These are phyloP conservation scores for Plasmodium relictum DNA, from an alignment of 169 alveolate species.

Conservation along the genomic window DNA sequence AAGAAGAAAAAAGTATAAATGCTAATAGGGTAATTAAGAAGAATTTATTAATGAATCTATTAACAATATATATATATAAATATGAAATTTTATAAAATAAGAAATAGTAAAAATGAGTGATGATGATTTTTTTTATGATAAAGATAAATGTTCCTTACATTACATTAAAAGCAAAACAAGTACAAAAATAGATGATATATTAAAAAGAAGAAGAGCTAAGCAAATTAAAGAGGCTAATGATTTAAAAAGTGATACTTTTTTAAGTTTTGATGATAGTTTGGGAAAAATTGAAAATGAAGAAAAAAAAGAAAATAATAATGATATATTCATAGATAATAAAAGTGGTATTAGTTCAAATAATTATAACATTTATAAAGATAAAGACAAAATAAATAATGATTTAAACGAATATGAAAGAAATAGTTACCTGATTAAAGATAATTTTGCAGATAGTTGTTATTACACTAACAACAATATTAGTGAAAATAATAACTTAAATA, in stretches of 20 bases:
- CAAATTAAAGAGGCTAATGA: constrained; percentile 6
- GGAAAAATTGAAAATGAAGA: not conserved
- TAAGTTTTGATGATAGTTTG: constrained; percentile 4
- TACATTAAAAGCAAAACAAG: constrained; percentile 70
- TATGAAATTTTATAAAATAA: not conserved
- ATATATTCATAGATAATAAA: not conserved
- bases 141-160: constrained; percentile 39
- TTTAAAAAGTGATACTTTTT: constrained; percentile 1
- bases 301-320: not conserved
- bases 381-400: too few species aligned
- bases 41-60: not conserved
- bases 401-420: too few species aligned
- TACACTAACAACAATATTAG: not conserved
- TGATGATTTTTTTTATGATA: constrained; percentile 72
- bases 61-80: not conserved
- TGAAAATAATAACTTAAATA: constrained; percentile 3
- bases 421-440: too few species aligned
- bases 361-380: too few species aligned
- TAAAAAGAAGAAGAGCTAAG: constrained; percentile 59
- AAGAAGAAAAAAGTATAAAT: too few species aligned
- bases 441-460: too few species aligned
- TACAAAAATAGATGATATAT: constrained; percentile 73
- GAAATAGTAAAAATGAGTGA: constrained; percentile 56
- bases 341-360: not conserved
- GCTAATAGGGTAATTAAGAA: too few species aligned